A percentile compares a stretch with the other conserved stretches of the same genome.
phyloP scores from a whole-genome alignment of 345 rosid genomes.

The Chamaenerion angustifolium region DNA sequence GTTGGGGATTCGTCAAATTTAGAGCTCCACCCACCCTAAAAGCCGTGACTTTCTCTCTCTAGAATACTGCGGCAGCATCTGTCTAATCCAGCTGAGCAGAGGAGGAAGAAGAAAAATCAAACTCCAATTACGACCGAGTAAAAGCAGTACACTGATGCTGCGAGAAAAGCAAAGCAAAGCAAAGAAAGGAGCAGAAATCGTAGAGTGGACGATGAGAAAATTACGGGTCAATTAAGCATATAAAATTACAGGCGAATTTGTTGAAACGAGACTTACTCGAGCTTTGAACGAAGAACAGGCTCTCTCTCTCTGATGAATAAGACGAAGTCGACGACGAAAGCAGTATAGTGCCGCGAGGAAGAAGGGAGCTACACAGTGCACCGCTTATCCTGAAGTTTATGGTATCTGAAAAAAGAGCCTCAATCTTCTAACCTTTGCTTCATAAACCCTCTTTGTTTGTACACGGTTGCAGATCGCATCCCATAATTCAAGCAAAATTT shows the following conservation, averaged over 20 bases:
- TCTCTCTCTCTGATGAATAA: background rate
- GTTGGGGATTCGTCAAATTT: too few relatives aligned
- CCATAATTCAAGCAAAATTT: too few relatives aligned
- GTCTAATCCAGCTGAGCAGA: conserved; percentile 2
- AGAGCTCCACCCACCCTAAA: too few relatives aligned
- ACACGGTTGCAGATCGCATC: too few relatives aligned
- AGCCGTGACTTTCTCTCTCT: conserved; percentile 9
- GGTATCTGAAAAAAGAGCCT: too few relatives aligned
- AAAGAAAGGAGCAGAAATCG: background rate
- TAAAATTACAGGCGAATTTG: conserved; percentile 3
- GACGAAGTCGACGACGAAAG: background rate
- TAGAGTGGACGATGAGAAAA: background rate
- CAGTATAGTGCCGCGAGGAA: background rate
- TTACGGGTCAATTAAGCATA: conserved; percentile 1
- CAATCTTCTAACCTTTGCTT: too few relatives aligned
- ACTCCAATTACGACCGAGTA: conserved; percentile 33
- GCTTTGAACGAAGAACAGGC: background rate
- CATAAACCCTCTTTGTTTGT: too few relatives aligned
- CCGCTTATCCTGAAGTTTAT: too few relatives aligned
- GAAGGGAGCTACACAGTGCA: too few relatives aligned
- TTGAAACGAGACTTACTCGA: conserved; percentile 10
- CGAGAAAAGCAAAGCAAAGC: too few relatives aligned
- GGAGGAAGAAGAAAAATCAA: conserved; percentile 30
- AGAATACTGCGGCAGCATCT: background rate
- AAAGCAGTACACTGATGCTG: conserved; percentile 7